A percentile compares a stretch with the other conserved stretches of the same genome.
phyloP scores from a whole-genome alignment of 768 basidiomycete genomes.

The Macrocybe gigantea region DNA sequence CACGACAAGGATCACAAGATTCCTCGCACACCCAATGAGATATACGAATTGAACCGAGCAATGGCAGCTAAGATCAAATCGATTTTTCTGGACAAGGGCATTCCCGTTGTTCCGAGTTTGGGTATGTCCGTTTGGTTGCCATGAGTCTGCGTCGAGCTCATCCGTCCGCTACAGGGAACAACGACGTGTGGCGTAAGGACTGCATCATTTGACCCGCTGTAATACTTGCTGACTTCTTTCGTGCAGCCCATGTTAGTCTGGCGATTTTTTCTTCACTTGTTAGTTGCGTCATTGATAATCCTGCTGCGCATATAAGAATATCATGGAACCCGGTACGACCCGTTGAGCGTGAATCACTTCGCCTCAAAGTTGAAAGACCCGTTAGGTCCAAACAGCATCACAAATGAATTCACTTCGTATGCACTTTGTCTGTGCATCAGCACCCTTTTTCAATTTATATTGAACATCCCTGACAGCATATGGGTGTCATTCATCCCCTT shows the following conservation, averaged over 20 bases:
- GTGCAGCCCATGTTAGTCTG: slow-evolving; percentile 51
- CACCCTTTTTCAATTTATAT: slow-evolving; percentile 5
- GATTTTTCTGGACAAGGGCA: slow-evolving; percentile 62
- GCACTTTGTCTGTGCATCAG: slow-evolving; percentile 15
- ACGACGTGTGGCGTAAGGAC: slow-evolving; percentile 82
- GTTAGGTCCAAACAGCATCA: slow-evolving; percentile 63
- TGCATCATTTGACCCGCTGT: slow-evolving; percentile 3
- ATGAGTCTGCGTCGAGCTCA: background rate
- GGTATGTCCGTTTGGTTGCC: slow-evolving; percentile 32
- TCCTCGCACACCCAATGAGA: slow-evolving; percentile 79
- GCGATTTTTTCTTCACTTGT: slow-evolving; percentile 4
- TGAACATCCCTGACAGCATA: slow-evolving; percentile 40
- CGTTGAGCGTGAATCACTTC: background rate
- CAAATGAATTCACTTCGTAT: slow-evolving; percentile 64
- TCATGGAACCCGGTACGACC: slow-evolving; percentile 51
- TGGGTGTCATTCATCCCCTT: slow-evolving; percentile 82
- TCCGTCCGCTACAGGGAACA: slow-evolving; percentile 55
- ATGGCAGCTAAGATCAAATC: slow-evolving; percentile 67
- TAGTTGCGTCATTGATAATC: slow-evolving; percentile 7
- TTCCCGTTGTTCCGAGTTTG: slow-evolving; percentile 78
- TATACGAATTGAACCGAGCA: slow-evolving; percentile 65
- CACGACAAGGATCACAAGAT: slow-evolving; percentile 79
- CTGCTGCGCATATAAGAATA: slow-evolving; percentile 40
- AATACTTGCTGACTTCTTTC: slow-evolving; percentile 7
- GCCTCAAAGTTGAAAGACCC: background rate